Evolutionary conservation across 371 early-diverging fungal species (phyloP), one percentile per base, ranked within the genome.

Genomic region (Zychaea mexicana): DNA sequence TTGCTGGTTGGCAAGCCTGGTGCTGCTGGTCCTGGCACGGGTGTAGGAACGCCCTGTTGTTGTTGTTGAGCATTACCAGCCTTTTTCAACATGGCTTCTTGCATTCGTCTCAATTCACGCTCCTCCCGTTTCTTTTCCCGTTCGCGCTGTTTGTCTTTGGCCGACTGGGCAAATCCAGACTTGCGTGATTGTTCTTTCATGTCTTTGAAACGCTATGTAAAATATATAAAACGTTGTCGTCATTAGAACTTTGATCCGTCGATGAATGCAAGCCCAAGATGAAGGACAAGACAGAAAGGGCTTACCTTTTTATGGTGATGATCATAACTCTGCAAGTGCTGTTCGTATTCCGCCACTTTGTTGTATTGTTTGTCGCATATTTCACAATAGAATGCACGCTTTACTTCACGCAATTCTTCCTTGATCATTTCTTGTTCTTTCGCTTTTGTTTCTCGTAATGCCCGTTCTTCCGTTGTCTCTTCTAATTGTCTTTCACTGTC

Each of bases 321-420:
- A 65, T 92, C 93, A 59, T 92, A 92, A 32, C 88, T 88, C 32
- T 88, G 88, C 17, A 92, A 67, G 68, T 92, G 93, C 15, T 83
- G 84, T 36, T 92, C 93, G 67, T 87, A 93, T 60, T 92, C 92
- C 15, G 85, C 77, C 17, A 90, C 84, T 47, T 87, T 87, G 31
- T 73, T 81, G 65, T 93, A 93, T 63, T 92, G 93, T 68, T 93
- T 93, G 67, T 90, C 89, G 68, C 93, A 93, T 22, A 90, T 71
- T 15, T 80, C 85, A 62, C 93, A 93, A 70, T 90, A 90, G 66
- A 93, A 93, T 0, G 88, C 90, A 2, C 88, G 78, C 28, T 83
- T 89, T 24, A 88, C 86, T 52, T 81, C 68, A 45, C 86, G 79
- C 56, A 92, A 58, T 58, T 93, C 91, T 36, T 84, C 79, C 54